phyloP scores from a whole-genome alignment of 306 rosid species.

The Cicer cuneatum region DNA sequence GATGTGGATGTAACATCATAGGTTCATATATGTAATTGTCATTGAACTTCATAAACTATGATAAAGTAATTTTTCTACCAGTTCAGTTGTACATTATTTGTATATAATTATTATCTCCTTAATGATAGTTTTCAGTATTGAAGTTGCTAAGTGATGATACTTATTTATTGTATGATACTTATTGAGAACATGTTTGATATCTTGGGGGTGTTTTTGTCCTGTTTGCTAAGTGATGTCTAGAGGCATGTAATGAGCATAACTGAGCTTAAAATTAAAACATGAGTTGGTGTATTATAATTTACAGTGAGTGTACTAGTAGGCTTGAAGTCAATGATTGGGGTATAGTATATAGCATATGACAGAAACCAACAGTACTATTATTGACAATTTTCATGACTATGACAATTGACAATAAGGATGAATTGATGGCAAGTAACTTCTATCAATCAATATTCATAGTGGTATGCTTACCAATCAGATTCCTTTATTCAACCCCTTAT shows the following conservation, averaged over 20 bases:
- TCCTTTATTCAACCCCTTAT: conserved; percentile 20
- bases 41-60: conserved; percentile 33
- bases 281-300: background rate
- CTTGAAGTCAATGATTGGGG: conserved; percentile 32
- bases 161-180: background rate
- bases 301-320: background rate
- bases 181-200: background rate
- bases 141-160: too few species aligned
- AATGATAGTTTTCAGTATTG: background rate
- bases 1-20: conserved; percentile 52
- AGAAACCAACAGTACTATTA: background rate
- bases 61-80: background rate
- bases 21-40: conserved; percentile 33
- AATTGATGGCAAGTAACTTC: background rate
- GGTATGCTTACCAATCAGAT: conserved; percentile 32
- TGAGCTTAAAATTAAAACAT: conserved; percentile 6
- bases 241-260: background rate
- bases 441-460: background rate
- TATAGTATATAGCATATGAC: background rate
- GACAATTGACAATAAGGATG: conserved; percentile 16
- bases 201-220: background rate
- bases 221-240: background rate
- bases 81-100: conserved; percentile 26
- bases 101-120: background rate
- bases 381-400: conserved; percentile 35